Base-by-base conservation (phyloP, 140 eudicot species). In the Oenanthe javanica region DNA sequence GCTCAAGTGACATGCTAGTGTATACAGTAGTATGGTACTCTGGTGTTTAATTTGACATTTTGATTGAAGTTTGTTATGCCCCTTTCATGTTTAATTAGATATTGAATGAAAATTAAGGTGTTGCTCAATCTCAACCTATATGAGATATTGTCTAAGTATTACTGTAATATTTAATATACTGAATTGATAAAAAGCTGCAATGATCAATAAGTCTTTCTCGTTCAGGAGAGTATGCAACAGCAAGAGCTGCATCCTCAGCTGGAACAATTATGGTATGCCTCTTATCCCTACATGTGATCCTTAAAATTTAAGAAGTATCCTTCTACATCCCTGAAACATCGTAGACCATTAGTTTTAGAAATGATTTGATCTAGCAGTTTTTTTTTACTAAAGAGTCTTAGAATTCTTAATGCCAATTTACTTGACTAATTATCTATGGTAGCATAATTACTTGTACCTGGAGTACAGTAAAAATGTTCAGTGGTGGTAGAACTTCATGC, bases 221-320 rank as follows among this genome's bases (percentile, higher is more conserved):
- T 85, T 88, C 87, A 91, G 98, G 99, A 9, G 99, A 95, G 85
- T 92, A 92, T 89, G 99, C 99, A 79, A 95, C 97, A 13, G 99
- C 99, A 67, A 93, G 99, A 88, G 99, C 99, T 27, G 96, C 99
- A 80, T 89, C 99, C 79, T 84, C 99, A 46, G 97, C 97, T 82
- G 91, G 91, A 74, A 95, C 99, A 55, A 95, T 95, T 84, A 95
- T 95, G 99, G 99, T 95, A 81, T 52, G 84, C 72, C 78, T 79
- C 69, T 75, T 66, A 23, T n/a, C 54, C 72, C 66, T 78, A 59
- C 2, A 14, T 23, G 15, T 18, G 70, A 19, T 38, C 51, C 70
- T 40, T 50, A 43, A 15, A 25, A n/a, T n/a, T 50, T 52, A 45
- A 40, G 16, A 71, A 31, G 61, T 42, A 43, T 16, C 25, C 19